Evolutionary conservation across 1,139 yeast genomes (phyloP), one percentile per base, ranked within the genome.

Genomic region (Magnusiomyces magnusii): DNA sequence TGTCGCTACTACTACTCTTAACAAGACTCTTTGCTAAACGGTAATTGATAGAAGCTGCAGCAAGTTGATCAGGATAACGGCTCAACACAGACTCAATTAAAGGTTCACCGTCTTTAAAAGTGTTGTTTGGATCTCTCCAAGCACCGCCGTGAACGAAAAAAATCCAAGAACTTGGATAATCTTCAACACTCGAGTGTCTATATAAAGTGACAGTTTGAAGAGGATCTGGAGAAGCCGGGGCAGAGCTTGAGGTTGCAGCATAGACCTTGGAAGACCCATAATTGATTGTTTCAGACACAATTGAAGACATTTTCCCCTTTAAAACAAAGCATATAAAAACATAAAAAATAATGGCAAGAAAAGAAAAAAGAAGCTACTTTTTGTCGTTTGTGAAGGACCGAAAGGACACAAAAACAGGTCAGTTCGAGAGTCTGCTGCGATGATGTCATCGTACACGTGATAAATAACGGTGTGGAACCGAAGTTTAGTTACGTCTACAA

Each of bases 61-160:
- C 53, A 13, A 27, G 19, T 13, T 41, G 23, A 28, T 63, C 60
- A 5, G 64, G 55, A 47, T 58, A 58, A 27, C 31, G 49, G 19
- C 50, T 25, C 7, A 66, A 62, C 15, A 72, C 60, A 3, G 54
- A 28, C 1, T 56, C 60, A 1, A 76, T 69, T 60, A 86, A 66
- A 2, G 67, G 66, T 21, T 74, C 73, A 60, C 82, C 84, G 67
- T 87, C 95, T 53, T 76, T 73, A 55, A 71, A 79, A 0, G 88
- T 82, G 68, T 86, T 85, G 1, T 64, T 69, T 0, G 84, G 83
- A 67, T 87, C 96, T 64, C 88, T 75, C 96, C 96, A 90, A 0
- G 93, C 96, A 0, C 97, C 97, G 0, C 96, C 96, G 69, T 90
- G 96, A 47, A 90, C 79, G 64, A 82, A 84, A 0, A 89, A 65